Percentiles rank a stretch among this genome's conserved stretches.
phyloP scores from a whole-genome alignment of 345 rosid genomes.

The Lepidium sativum region DNA sequence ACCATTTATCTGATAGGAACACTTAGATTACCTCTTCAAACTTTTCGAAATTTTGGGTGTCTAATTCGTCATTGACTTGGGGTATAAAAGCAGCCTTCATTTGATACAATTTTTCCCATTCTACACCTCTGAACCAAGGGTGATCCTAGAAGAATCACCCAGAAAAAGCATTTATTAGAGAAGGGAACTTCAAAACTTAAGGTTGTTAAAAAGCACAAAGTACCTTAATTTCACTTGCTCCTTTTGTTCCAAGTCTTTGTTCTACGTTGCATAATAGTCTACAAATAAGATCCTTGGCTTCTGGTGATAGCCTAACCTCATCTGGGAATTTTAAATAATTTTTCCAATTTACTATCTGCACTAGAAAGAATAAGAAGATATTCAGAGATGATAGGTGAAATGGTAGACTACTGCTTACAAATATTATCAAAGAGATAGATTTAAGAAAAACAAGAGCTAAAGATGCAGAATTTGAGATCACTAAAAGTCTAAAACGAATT shows the following conservation, averaged over 20 bases:
- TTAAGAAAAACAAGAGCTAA: neutral
- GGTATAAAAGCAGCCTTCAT: slow-evolving; percentile 96
- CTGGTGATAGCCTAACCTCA: slow-evolving; percentile 85
- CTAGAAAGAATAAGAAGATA: neutral
- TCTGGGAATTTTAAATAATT: slow-evolving; percentile 93
- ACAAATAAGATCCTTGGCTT: slow-evolving; percentile 83
- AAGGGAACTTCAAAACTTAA: slow-evolving; percentile 19
- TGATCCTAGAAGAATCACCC: slow-evolving; percentile 50
- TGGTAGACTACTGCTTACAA: neutral
- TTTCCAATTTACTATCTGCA: slow-evolving; percentile 96
- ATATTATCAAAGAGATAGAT: neutral
- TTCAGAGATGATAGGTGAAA: neutral
- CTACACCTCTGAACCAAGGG: slow-evolving; percentile 76
- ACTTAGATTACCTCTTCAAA: slow-evolving; percentile 75
- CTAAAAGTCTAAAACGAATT: neutral
- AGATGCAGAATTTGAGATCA: neutral
- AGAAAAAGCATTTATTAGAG: slow-evolving; percentile 9
- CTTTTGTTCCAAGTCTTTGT: slow-evolving; percentile 90
- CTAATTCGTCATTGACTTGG: slow-evolving; percentile 92
- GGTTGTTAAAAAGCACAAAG: slow-evolving; percentile 41
- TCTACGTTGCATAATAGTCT: slow-evolving; percentile 87
- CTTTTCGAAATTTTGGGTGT: slow-evolving; percentile 94
- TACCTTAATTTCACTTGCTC: slow-evolving; percentile 89
- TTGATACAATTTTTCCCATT: slow-evolving; percentile 83
- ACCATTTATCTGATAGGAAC: neutral